These are phyloP conservation scores for Dactylellina parvicollis DNA, from an alignment of 2,329 filamentous ascomycete genomes.

Conservation along the genomic window DNA sequence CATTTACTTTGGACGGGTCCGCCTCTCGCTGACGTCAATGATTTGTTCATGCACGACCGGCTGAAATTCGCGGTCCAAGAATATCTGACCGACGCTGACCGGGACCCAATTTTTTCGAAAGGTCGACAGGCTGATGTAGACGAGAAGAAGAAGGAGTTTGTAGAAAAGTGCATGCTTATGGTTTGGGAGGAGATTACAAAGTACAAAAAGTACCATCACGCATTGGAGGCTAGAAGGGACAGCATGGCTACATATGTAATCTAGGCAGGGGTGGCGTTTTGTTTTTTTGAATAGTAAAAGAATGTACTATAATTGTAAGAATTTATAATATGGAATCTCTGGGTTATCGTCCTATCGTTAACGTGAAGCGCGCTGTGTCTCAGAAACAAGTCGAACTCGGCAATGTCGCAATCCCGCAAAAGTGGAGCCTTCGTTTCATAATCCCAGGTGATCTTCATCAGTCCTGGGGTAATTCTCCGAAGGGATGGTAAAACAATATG, in stretches of 20 bases:
- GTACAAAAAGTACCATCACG: conserved; percentile 14
- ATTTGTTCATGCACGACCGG: conserved; percentile 30
- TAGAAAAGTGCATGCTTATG: conserved; percentile 33
- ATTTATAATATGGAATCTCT: too few species aligned
- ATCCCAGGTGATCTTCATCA: too few species aligned
- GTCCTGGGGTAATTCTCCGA: too few species aligned
- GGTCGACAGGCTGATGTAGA: conserved; percentile 1
- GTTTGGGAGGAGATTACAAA: conserved; percentile 36
- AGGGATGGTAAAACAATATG: too few species aligned
- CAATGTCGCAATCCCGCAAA: too few species aligned
- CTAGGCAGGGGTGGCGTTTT: not conserved
- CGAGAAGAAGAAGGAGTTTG: conserved; percentile 27
- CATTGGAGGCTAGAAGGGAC: not conserved
- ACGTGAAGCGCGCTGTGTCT: too few species aligned
- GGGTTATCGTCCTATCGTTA: too few species aligned
- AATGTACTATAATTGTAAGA: too few species aligned
- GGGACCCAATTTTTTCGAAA: conserved; percentile 2
- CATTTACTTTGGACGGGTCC: conserved; percentile 25
- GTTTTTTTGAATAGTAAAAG: too few species aligned
- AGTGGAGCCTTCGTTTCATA: too few species aligned
- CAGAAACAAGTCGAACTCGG: too few species aligned
- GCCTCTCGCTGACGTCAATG: not conserved
- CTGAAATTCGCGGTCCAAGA: conserved; percentile 8
- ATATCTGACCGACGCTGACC: conserved; percentile 31
- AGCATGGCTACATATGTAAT: not conserved